A percentile compares a stretch with the other conserved stretches of the same genome.
Evolutionary conservation across 1,139 yeast genomes (phyloP).

Genomic region (Geotrichum reessii): DNA sequence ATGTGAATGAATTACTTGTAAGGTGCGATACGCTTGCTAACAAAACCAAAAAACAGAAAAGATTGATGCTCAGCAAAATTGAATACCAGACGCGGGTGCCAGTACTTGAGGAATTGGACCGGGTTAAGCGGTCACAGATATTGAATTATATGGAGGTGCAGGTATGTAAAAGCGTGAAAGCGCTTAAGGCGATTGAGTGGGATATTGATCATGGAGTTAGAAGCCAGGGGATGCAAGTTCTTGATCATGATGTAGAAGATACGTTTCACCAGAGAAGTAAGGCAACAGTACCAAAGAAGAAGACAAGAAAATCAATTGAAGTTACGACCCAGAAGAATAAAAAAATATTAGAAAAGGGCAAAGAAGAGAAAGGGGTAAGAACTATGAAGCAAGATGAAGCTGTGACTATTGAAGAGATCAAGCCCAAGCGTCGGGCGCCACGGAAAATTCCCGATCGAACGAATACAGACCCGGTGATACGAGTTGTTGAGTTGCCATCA

Average conservation of each 20-base stretch:
- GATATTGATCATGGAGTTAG: neutral
- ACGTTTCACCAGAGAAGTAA: neutral
- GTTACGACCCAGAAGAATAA: neutral
- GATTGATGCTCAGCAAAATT: neutral
- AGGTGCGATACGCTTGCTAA: conserved; percentile 26
- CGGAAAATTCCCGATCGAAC: conserved; percentile 1
- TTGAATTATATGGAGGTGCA: neutral
- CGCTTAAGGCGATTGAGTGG: neutral
- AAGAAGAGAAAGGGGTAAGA: neutral
- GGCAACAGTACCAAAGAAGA: neutral
- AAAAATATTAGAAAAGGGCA: neutral
- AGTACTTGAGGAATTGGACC: neutral
- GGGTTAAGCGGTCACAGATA: neutral
- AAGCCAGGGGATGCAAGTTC: neutral
- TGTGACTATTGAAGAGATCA: neutral
- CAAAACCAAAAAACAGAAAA: neutral
- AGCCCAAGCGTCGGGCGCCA: neutral
- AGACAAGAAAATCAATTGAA: neutral
- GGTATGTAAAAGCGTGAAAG: neutral
- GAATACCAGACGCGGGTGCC: neutral
- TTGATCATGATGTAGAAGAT: neutral
- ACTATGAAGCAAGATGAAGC: neutral
- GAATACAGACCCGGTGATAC: neutral
- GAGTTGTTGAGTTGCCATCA: neutral
- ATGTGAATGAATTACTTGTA: conserved; percentile 50